A percentile compares a stretch with the other conserved stretches of the same genome.
These are phyloP conservation scores for Isabelozyma pseudorhagii DNA, from an alignment of 805 yeast genomes.

Conservation along the genomic window DNA sequence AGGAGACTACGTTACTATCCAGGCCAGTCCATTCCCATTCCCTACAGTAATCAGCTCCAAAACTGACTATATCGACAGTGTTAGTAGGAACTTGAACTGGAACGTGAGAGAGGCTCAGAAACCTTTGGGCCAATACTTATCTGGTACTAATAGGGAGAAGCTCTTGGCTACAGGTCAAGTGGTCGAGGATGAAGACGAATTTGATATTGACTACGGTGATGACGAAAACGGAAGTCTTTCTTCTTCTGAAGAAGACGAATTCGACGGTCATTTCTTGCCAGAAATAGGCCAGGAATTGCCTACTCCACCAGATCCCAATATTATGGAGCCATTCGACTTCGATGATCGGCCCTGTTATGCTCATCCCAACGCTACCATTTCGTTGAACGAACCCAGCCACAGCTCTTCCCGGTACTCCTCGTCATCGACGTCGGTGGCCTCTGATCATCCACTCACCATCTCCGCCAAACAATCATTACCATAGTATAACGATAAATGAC, in stretches of 20 bases:
- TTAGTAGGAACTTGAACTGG: constrained; percentile 88
- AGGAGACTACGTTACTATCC: constrained; percentile 83
- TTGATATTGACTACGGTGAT: constrained; percentile 35
- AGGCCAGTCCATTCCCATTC: constrained; percentile 88
- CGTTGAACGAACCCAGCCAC: constrained; percentile 9
- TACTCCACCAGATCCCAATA: constrained; percentile 25
- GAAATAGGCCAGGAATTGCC: constrained; percentile 24
- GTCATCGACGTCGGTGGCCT: constrained; percentile 1
- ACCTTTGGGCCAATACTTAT: constrained; percentile 45
- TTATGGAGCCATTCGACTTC: constrained; percentile 10
- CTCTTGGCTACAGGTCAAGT: background rate
- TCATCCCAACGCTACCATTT: constrained; percentile 41
- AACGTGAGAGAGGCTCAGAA: constrained; percentile 87
- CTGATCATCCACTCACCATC: background rate
- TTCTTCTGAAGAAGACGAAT: background rate
- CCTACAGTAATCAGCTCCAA: constrained; percentile 82
- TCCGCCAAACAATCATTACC: background rate
- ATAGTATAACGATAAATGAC: background rate
- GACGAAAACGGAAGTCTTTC: constrained; percentile 12
- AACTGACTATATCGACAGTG: constrained; percentile 79
- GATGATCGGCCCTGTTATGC: constrained; percentile 42
- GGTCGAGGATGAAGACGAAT: constrained; percentile 17
- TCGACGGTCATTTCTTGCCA: constrained; percentile 22
- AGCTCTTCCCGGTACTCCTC: background rate
- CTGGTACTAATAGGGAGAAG: background rate